Evolutionary conservation across 768 basidiomycete genomes (phyloP).

Genomic region (Dictyophora rubrovolvata): DNA sequence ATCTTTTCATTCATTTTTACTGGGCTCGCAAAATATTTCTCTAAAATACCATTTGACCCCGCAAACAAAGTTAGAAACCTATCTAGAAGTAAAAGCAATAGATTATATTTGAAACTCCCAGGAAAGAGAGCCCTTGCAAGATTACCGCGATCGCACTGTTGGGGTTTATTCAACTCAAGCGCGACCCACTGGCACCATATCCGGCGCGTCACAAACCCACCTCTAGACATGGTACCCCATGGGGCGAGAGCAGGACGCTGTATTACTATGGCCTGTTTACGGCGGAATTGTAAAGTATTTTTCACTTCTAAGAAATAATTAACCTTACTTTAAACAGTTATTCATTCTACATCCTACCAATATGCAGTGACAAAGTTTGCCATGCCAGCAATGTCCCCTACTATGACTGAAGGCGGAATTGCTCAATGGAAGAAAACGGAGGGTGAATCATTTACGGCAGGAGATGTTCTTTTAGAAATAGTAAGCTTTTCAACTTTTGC

Average conservation of each 20-base stretch:
- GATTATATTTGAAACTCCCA: too few relatives aligned
- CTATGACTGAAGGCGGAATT: constrained; percentile 99
- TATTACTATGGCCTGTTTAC: background rate
- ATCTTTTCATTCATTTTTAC: background rate
- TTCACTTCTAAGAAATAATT: background rate
- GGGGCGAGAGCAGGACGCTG: background rate
- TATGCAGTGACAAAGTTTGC: constrained; percentile 78
- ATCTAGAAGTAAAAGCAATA: too few relatives aligned
- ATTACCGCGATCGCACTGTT: too few relatives aligned
- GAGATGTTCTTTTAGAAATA: constrained; percentile 94
- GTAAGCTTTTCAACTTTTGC: constrained; percentile 34
- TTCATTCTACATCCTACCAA: constrained; percentile 73
- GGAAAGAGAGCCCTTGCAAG: too few relatives aligned
- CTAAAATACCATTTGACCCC: too few relatives aligned
- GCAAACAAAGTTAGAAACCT: too few relatives aligned
- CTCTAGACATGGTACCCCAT: background rate
- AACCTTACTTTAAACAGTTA: constrained; percentile 34
- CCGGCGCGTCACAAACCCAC: background rate
- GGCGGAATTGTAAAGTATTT: background rate
- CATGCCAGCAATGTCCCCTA: constrained; percentile 99
- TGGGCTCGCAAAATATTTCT: background rate
- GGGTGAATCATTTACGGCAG: constrained; percentile 79
- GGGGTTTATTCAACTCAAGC: too few relatives aligned
- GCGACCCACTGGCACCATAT: too few relatives aligned
- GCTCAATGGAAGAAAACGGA: constrained; percentile 96